phyloP scores from a whole-genome alignment of 2,329 filamentous ascomycete species.

The Fusarium buxicola region DNA sequence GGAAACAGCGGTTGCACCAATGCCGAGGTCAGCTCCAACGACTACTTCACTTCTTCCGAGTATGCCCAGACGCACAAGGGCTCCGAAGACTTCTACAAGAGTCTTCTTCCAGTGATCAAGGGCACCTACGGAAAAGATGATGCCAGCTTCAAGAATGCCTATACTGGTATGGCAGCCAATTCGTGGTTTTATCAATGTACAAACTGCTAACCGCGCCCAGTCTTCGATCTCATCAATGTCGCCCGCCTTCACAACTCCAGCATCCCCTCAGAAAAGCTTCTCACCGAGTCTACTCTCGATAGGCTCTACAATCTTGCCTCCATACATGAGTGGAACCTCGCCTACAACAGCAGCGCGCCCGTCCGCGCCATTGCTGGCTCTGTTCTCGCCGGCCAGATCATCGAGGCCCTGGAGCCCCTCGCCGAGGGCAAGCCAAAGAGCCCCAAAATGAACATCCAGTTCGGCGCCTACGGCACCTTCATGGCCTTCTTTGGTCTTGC shows the following conservation, averaged over 20 bases:
- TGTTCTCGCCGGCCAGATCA: conserved; percentile 67
- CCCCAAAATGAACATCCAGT: conserved; percentile 63
- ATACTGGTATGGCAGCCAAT: conserved; percentile 64
- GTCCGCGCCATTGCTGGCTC: conserved; percentile 69
- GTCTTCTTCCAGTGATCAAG: conserved; percentile 66
- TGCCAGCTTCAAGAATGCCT: conserved; percentile 69
- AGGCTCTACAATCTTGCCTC: conserved; percentile 81
- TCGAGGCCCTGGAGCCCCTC: conserved; percentile 65
- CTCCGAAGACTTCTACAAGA: conserved; percentile 70
- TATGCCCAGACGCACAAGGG: conserved; percentile 58
- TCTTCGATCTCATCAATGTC: conserved; percentile 72
- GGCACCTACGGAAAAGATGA: conserved; percentile 59
- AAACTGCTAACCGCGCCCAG: conserved; percentile 45
- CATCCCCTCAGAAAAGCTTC: conserved; percentile 68
- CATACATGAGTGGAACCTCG: conserved; percentile 83
- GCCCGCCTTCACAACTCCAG: conserved; percentile 69
- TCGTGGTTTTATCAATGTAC: conserved; percentile 59
- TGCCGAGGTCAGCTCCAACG: conserved; percentile 65
- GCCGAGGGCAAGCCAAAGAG: conserved; percentile 53
- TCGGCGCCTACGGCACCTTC: conserved; percentile 72
- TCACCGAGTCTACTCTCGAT: conserved; percentile 68
- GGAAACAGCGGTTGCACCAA: conserved; percentile 67
- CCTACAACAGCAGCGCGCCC: conserved; percentile 81
- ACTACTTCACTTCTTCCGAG: conserved; percentile 62
- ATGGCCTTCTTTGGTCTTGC: conserved; percentile 72